Evolutionary conservation across 2,329 filamentous ascomycete genomes (phyloP), one percentile per base, ranked within the genome.

Genomic region (Fusarium domesticum): DNA sequence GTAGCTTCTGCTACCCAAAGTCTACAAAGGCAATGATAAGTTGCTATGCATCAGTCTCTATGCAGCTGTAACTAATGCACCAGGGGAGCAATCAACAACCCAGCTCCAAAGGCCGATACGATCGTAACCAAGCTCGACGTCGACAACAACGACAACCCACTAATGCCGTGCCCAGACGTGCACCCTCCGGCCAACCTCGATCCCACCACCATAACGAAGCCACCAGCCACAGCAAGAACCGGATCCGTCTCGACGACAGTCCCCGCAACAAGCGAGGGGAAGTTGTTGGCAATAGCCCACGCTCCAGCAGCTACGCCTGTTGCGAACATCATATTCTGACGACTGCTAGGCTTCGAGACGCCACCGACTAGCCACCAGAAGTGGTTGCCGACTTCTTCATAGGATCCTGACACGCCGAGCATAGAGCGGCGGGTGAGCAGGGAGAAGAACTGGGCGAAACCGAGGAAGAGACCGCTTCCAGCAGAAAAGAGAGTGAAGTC

Each of bases 131-230:
- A 70, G 57, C 83, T 86, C 8, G 81, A 77, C 4, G 77, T 65
- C 0, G 77, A 81, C 39, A 86, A 67, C 47, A 82, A 67, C n/a
- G 78, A 77, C 58, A 86, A 73, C 0, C 84, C 84, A 46, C 78
- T 84, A 50, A 87, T 81, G 0, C 84, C 84, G 60, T 87, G 84
- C 0, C 84, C 83, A 5, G 80, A 83, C 0, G 83, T 84, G 51
- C 84, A 87, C 0, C 84, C 84, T 2, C 81, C 82, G 0, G 78
- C 83, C 42, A 85, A 58, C 37, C 82, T 74, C 2, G 81, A 72
- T 1, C 84, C 84, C 7, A 86, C 59, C 0, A 75, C 72, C 67
- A 85, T 77, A 12, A 76, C 46, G 4, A 76, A 67, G 0, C 83
- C 84, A 2, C 83, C 83, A 0, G 71, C 35, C 1, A 74, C 56